Evolutionary conservation across 768 basidiomycete species (phyloP), one percentile per base, ranked within the genome.

Genomic region (Thelephora aurantiotincta): DNA sequence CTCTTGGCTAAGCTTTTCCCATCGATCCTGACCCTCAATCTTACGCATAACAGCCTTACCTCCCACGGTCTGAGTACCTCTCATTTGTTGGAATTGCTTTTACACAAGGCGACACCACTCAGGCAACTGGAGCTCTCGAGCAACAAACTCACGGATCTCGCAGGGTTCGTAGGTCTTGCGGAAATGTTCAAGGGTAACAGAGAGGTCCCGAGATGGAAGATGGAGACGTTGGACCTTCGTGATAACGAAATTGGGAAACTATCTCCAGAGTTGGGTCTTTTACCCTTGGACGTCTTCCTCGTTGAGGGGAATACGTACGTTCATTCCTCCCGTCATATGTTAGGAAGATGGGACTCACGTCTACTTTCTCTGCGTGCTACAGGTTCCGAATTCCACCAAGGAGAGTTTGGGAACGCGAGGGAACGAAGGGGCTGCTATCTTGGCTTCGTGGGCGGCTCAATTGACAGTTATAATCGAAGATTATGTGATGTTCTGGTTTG

Each of bases 291-390:
- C 45, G 79, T 87, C 6, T 77, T 91, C 50, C 62, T 88, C 54
- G 87, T 91, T 33, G 88, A 90, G 55, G 86, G 87, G 14, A 91
- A 91, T 63, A 65, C 70, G 85, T 88, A 59, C 68, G 82, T 75
- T 6, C 44, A 26, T 43, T 26, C 13, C 22, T 42, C 35, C 14
- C n/a, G 6, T 41, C n/a, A 38, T 38, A 36, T 18, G 14, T 33
- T 43, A 1, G 11, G 14, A n/a, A 34, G 19, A 38, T 20, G 23
- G 20, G 12, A 26, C 44, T 22, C 41, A 9, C 49, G 14, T 41
- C 33, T 37, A 33, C 33, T 7, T 51, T 41, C 41, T 34, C 33
- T 44, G 35, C 22, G 6, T 35, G 30, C 48, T 3, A 37, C 45
- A 88, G 85, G 12, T 91, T 91, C 68, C 80, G 87, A 23, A 78